These are phyloP conservation scores for Farysia itapuensis DNA, from an alignment of 1,284 basidiomycete genomes.

Conservation along the genomic window DNA sequence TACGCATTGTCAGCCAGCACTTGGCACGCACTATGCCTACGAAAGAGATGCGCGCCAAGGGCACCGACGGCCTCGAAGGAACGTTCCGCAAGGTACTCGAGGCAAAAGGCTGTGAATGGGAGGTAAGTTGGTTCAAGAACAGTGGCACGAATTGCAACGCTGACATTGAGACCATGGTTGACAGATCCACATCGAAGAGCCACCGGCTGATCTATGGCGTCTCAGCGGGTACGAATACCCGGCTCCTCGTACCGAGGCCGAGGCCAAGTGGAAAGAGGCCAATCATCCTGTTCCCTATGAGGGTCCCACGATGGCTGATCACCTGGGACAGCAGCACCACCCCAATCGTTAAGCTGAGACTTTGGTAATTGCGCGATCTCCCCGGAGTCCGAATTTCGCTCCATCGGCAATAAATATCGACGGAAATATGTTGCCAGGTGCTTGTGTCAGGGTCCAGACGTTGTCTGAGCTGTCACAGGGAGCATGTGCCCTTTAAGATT, in stretches of 20 bases:
- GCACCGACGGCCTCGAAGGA: slow-evolving; percentile 3
- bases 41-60: slow-evolving; percentile 4
- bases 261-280: slow-evolving; percentile 10
- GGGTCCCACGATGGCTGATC: slow-evolving; percentile 14
- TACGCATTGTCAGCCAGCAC: slow-evolving; percentile 18
- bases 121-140: slow-evolving; percentile 6
- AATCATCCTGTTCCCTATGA: slow-evolving; percentile 11
- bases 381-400: not conserved
- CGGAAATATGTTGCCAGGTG: too few species aligned
- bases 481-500: too few species aligned
- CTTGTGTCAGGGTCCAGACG: too few species aligned
- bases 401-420: too few species aligned
- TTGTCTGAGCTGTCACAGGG: too few species aligned
- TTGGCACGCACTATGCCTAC: slow-evolving; percentile 5
- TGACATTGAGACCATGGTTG: not conserved
- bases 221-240: slow-evolving; percentile 10
- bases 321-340: slow-evolving; percentile 4
- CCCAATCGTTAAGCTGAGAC: too few species aligned
- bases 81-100: slow-evolving; percentile 2
- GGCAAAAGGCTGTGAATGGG: slow-evolving; percentile 12
- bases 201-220: slow-evolving; percentile 16
- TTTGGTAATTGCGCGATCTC: too few species aligned
- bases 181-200: slow-evolving; percentile 28
- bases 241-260: slow-evolving; percentile 11
- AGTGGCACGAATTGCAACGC: not conserved